Evolutionary conservation across 306 rosid species (phyloP), one percentile per base, ranked within the genome.

Genomic region (Prosopis cineraria): DNA sequence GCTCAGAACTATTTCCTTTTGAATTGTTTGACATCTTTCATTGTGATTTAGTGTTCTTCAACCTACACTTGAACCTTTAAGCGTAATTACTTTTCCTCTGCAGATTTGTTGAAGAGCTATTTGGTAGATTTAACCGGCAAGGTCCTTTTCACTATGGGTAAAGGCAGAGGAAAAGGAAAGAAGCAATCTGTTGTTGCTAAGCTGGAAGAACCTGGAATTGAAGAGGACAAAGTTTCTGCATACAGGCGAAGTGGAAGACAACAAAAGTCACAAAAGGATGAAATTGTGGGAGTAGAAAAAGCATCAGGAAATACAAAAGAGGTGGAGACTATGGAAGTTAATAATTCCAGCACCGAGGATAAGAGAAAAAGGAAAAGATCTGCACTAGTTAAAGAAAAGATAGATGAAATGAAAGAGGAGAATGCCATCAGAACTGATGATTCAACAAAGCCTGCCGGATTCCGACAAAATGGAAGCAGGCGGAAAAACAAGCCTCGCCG

Each of bases 401-500:
- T 27, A 16, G 91, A 86, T 81, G 83, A 84, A 3, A 74, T 75
- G 68, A 83, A 83, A 81, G 89, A 87, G 70, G 91, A 91, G 22
- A 81, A 55, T 39, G 88, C 74, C 74, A 24, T 83, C 31, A 86
- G 68, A 59, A 74, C 81, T 6, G 83, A 72, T 73, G 90, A 86
- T 69, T 59, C 91, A 3, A 70, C 81, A 3, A 89, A 91, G 85
- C 72, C 88, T n/a, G 82, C 84, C 22, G 90, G 98, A 70, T 91
- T 90, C 81, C 88, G 98, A 14, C 96, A 90, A 60, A 88, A 83
- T 74, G 93, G 98, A 9, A 91, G 97, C 81, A 82, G 97, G 88
- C 85, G 97, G 37, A 91, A 94, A 75, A 94, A 50, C 88, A 94
- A 89, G 85, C 98, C 98, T 33, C 94, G 34, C 58, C 91, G 98